Base-by-base conservation (phyloP, 2,329 filamentous ascomycete genomes). In the Dothidotthia symphoricarpi region DNA sequence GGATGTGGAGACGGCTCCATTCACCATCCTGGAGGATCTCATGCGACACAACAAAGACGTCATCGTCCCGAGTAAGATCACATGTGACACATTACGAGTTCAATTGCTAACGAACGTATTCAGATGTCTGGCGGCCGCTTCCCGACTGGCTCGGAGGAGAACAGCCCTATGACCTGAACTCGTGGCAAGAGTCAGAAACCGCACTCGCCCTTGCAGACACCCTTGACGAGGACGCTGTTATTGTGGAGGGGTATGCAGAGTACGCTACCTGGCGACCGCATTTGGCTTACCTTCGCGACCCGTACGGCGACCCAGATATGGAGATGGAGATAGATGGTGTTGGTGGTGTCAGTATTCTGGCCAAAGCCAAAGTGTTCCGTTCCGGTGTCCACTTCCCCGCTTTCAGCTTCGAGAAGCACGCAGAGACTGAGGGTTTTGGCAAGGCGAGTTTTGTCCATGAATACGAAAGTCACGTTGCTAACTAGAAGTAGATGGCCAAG, bases 271-370 rank as follows among this genome's bases (percentile, higher is more conserved):
- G 93, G 93, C 79, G 93, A 50, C 93, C 93, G 28, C 93, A 98
- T 76, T 76, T 98, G 60, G 93, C 93, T 28, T 98, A 98, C 64
- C 80, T 98, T 6, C 85, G 93, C 43, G 93, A 98, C 63, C 93
- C 93, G 2, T 97, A 95, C 59, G 93, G 93, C 26, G 93, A 98
- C 62, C 91, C 91, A 14, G 93, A 98, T 63, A 96, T 97, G 85
- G 93, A 98, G 66, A 97, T 98, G 93, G 93, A 98, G 59, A 91
- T 98, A 55, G 93, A 98, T 56, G 93, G 93, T 51, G 90, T 98
- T 31, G 91, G 93, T 34, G 93, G 93, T 70, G 93, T 98, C 55
- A 96, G 89, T 71, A 98, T 98, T 58, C 70, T 98, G 55, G 91
- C 93, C 30, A 98, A 97, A 69, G 93, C 93, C 2, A 86, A 85